Percentiles rank a stretch among this genome's conserved stretches.
Evolutionary conservation across 2,329 filamentous ascomycete species (phyloP).

Genomic region (Pestalotiopsis sp.): DNA sequence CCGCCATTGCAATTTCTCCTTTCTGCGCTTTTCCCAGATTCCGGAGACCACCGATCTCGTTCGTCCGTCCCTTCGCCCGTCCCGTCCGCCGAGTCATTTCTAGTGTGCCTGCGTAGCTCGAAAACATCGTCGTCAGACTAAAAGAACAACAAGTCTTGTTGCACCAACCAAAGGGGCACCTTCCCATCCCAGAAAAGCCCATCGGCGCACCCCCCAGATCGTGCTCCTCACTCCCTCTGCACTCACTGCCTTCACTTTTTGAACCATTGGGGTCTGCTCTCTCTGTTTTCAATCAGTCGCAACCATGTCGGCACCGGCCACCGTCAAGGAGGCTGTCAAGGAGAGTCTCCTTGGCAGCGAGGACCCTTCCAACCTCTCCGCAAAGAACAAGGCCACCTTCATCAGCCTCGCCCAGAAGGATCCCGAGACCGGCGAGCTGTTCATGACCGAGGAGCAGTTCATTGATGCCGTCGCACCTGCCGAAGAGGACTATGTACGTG

Average conservation of each 20-base stretch:
- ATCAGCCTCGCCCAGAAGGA: constrained; percentile 75
- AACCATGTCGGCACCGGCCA: constrained; percentile 45
- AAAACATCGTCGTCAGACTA: background rate
- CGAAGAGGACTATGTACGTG: constrained; percentile 86
- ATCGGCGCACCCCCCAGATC: background rate
- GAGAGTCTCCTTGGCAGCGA: constrained; percentile 72
- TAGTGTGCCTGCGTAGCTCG: background rate
- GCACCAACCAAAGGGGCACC: background rate
- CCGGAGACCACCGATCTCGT: background rate
- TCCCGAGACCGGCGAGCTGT: constrained; percentile 72
- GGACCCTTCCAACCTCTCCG: constrained; percentile 64
- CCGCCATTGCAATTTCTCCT: background rate
- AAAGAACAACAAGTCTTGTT: background rate
- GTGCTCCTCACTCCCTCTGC: background rate
- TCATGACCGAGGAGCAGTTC: constrained; percentile 84
- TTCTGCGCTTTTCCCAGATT: background rate
- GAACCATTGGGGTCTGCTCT: background rate
- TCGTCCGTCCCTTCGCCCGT: background rate
- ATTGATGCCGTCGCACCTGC: constrained; percentile 85
- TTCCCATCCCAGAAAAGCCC: background rate
- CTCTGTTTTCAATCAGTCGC: background rate
- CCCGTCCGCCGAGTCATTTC: constrained; percentile 3
- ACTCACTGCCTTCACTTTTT: background rate
- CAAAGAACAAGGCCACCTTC: constrained; percentile 77
- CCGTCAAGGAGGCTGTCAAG: constrained; percentile 73